Evolutionary conservation across 192 early-diverging fungal genomes (phyloP).

Genomic region (Helicostylum pulchrum): DNA sequence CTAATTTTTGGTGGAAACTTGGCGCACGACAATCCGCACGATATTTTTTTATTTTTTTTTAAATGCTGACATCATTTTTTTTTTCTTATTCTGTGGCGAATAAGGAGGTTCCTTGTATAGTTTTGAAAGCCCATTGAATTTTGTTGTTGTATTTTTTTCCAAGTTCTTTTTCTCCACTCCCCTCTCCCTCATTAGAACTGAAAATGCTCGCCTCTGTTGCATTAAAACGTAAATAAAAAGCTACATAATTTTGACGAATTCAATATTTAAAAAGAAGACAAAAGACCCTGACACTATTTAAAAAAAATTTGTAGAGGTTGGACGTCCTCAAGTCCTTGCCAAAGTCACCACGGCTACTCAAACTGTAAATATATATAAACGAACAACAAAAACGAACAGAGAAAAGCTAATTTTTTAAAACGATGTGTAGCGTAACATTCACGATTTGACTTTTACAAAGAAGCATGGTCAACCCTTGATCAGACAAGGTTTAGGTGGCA

Average conservation of each 20-base stretch:
- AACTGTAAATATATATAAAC: conserved; percentile 3
- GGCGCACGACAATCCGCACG: too few species aligned
- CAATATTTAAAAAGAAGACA: background rate
- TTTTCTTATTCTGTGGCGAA: too few species aligned
- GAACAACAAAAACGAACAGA: background rate
- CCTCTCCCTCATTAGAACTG: too few species aligned
- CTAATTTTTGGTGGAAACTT: too few species aligned
- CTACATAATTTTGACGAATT: background rate
- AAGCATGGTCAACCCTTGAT: conserved; percentile 58
- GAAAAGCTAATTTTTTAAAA: background rate
- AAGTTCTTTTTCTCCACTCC: too few species aligned
- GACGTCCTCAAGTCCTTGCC: background rate
- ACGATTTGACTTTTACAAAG: conserved; percentile 54
- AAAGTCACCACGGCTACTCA: conserved; percentile 1
- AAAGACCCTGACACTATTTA: background rate
- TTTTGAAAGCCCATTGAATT: too few species aligned
- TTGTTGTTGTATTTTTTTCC: too few species aligned
- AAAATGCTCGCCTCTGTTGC: conserved; percentile 13
- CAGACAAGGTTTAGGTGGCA: conserved; percentile 62
- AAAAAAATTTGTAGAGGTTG: background rate
- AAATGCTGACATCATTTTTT: too few species aligned
- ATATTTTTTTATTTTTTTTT: too few species aligned
- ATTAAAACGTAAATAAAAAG: conserved; percentile 15
- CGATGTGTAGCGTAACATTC: conserved; percentile 26
- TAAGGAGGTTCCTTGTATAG: too few species aligned